Evolutionary conservation across 2,329 filamentous ascomycete genomes (phyloP).

Genomic region (Colletotrichum siamense): DNA sequence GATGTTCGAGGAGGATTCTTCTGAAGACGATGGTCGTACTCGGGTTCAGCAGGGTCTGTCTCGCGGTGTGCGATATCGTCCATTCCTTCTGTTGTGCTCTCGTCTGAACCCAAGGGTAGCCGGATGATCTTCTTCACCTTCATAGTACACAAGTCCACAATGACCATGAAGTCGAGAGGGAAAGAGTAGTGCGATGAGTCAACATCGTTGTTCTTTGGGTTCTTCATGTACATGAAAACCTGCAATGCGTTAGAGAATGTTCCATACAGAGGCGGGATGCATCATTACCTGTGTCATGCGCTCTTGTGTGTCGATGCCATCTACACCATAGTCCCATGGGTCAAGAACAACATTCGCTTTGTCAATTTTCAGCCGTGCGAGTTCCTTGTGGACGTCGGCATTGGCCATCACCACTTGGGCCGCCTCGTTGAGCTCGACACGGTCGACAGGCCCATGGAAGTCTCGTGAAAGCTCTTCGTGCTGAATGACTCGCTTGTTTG

Average conservation of each 20-base stretch:
- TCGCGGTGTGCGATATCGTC: neutral
- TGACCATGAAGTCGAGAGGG: neutral
- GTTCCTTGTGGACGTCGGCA: neutral
- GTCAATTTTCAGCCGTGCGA: neutral
- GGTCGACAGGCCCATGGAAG: neutral
- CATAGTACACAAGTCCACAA: neutral
- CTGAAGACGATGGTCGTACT: slow-evolving; percentile 35
- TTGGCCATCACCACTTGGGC: neutral
- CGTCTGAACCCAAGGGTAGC: neutral
- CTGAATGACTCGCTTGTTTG: neutral
- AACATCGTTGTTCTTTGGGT: neutral
- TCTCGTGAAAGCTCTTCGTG: neutral
- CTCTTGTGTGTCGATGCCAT: neutral
- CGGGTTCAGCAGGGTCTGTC: neutral
- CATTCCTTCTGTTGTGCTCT: neutral
- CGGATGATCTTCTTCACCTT: neutral
- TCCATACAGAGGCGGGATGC: accelerated
- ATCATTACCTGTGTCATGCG: neutral
- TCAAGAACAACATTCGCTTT: neutral
- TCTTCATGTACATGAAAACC: slow-evolving; percentile 1
- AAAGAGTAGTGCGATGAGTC: neutral
- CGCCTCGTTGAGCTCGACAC: neutral
- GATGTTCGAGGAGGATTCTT: slow-evolving; percentile 25
- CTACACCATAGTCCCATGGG: neutral
- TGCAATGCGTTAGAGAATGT: neutral